These are phyloP conservation scores for Carex pumila DNA, from an alignment of 176 grass and related monocot genomes.

Conservation along the genomic window DNA sequence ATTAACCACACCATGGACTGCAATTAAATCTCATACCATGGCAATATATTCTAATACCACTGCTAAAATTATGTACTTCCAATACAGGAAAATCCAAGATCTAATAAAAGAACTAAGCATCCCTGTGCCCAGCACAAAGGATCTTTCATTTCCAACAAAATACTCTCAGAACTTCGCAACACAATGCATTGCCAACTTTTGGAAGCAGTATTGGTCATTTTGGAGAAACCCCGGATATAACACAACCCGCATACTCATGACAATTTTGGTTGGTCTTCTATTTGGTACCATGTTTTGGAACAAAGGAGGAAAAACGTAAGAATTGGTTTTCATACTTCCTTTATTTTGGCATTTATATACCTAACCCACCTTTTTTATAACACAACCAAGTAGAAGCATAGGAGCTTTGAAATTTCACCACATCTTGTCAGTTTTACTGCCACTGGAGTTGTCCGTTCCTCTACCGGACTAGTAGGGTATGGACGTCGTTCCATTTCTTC, in stretches of 20 bases:
- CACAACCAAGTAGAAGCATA: background rate
- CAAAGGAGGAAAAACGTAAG: constrained; percentile 61
- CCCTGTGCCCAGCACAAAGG: constrained; percentile 37
- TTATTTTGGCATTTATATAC: background rate
- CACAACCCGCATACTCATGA: constrained; percentile 68
- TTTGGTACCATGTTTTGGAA: constrained; percentile 91
- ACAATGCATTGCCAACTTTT: constrained; percentile 61
- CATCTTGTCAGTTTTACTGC: background rate
- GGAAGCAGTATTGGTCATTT: constrained; percentile 82
- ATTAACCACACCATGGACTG: background rate
- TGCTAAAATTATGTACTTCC: background rate
- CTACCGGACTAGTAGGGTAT: background rate
- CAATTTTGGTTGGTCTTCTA: constrained; percentile 49
- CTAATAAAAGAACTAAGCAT: constrained; percentile 74
- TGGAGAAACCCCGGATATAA: constrained; percentile 96
- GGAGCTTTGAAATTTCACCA: background rate
- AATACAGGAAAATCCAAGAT: constrained; percentile 37
- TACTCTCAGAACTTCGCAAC: constrained; percentile 56
- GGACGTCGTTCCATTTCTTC: background rate
- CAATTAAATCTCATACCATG: background rate
- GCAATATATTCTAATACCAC: background rate
- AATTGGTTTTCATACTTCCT: background rate
- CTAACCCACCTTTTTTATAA: background rate
- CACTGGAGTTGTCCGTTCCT: background rate
- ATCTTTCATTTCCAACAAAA: constrained; percentile 74